These are phyloP conservation scores for Cercis canadensis DNA, from an alignment of 306 rosid species.

Conservation along the genomic window DNA sequence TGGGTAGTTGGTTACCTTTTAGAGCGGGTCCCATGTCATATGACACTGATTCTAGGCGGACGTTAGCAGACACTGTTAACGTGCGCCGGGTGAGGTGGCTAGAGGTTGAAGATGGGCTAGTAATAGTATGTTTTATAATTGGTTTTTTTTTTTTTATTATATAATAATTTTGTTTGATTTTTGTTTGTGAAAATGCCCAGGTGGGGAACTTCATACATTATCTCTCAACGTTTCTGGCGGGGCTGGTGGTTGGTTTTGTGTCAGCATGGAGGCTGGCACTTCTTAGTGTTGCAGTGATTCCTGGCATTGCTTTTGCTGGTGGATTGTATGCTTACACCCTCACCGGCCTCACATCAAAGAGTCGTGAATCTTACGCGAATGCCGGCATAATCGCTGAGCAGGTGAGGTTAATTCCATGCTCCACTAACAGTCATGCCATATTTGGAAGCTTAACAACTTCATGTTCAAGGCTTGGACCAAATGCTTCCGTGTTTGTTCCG, in stretches of 20 bases:
- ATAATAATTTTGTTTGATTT: not conserved
- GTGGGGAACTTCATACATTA: constrained; percentile 98
- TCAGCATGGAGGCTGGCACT: constrained; percentile 98
- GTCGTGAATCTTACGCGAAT: constrained; percentile 92
- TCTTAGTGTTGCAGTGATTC: constrained; percentile 95
- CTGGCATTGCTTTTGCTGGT: constrained; percentile 97
- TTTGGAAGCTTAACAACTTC: not conserved
- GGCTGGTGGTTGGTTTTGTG: constrained; percentile 96
- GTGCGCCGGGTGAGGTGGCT: constrained; percentile 22
- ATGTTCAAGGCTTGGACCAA: not conserved
- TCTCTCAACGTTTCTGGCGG: constrained; percentile 96
- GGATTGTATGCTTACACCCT: constrained; percentile 97
- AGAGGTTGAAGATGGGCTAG: not conserved
- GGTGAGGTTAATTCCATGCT: constrained; percentile 50
- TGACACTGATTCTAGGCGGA: not conserved
- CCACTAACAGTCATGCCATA: constrained; percentile 11
- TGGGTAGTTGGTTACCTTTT: constrained; percentile 33
- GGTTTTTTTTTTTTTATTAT: not conserved
- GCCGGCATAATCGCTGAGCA: constrained; percentile 97
- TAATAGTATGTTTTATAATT: not conserved
- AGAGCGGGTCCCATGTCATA: constrained; percentile 19
- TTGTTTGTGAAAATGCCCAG: constrained; percentile 44
- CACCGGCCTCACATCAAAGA: constrained; percentile 96
- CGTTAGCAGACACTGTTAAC: constrained; percentile 27
- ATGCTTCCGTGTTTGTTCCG: not conserved